Conservation (phyloP, 495 filamentous ascomycete species). For the Xylaria cubensis region DNA sequence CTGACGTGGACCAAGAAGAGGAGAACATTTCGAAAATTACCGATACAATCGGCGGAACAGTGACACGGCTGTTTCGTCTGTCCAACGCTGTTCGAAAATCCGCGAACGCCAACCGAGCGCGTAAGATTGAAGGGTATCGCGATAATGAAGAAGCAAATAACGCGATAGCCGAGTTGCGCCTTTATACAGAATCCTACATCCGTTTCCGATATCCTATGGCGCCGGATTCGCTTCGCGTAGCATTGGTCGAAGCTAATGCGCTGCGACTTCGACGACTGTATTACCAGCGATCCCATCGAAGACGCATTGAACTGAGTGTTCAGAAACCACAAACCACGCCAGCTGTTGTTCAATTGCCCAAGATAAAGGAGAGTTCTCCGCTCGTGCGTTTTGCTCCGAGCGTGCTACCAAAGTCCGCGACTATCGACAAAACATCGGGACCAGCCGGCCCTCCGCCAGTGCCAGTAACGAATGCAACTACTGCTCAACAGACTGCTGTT, state of each 20-base stretch:
- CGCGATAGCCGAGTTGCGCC: conserved; percentile 41
- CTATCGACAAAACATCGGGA: conserved; percentile 25
- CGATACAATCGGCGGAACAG: conserved; percentile 40
- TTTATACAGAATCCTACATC: conserved; percentile 44
- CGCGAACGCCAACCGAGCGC: conserved; percentile 39
- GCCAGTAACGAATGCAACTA: conserved; percentile 43
- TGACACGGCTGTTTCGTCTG: conserved; percentile 45
- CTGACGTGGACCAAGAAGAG: conserved; percentile 37
- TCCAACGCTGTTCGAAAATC: conserved; percentile 45
- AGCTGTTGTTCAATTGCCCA: conserved; percentile 38
- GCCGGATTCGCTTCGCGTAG: conserved; percentile 41
- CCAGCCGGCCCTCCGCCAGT: conserved; percentile 26
- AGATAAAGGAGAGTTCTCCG: conserved; percentile 33
- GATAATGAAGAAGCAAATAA: conserved; percentile 45
- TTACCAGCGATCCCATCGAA: conserved; percentile 44
- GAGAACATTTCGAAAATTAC: conserved; percentile 41
- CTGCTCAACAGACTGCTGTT: conserved; percentile 44
- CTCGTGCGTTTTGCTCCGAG: conserved; percentile 39
- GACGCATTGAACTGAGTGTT: conserved; percentile 40
- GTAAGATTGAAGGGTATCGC: conserved; percentile 38
- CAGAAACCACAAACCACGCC: conserved; percentile 33
- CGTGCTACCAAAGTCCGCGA: conserved; percentile 35
- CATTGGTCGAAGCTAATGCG: conserved; percentile 44
- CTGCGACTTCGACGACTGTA: conserved; percentile 46
- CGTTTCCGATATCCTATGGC: conserved; percentile 40